Percentiles rank a stretch among this genome's conserved stretches.
phyloP scores from a whole-genome alignment of 768 basidiomycete genomes.

The Trametes sanguinea region DNA sequence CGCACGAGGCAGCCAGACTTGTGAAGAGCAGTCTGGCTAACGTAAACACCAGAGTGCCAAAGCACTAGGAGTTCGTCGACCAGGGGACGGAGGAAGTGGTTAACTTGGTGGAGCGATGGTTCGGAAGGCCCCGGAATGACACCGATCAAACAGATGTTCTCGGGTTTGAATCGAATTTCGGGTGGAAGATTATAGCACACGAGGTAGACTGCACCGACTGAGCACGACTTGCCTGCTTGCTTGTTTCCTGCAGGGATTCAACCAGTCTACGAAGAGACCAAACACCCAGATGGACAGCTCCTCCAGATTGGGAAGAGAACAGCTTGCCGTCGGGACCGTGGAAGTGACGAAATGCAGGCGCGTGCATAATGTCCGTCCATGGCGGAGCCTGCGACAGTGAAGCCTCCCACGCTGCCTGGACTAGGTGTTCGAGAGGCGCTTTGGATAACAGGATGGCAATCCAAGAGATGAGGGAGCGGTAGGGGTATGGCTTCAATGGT shows the following conservation, averaged over 20 bases:
- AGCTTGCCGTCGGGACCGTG: too few species aligned
- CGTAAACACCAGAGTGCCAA: slow-evolving; percentile 37
- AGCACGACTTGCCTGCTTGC: slow-evolving; percentile 8
- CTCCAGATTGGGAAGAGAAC: too few species aligned
- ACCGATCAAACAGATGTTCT: slow-evolving; percentile 44
- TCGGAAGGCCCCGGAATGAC: slow-evolving; percentile 45
- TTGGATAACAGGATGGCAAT: too few species aligned
- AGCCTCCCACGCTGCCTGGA: too few species aligned
- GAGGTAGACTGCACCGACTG: slow-evolving; percentile 9
- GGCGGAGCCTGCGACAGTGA: too few species aligned
- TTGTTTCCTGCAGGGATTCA: slow-evolving; percentile 18
- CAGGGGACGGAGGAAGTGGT: slow-evolving; percentile 41
- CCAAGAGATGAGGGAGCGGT: too few species aligned
- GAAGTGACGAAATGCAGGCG: too few species aligned
- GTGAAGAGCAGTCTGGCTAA: slow-evolving; percentile 29
- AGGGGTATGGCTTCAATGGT: too few species aligned
- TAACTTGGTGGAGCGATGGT: slow-evolving; percentile 37
- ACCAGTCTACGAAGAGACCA: not conserved
- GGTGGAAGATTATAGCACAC: slow-evolving; percentile 32
- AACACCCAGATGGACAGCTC: not conserved
- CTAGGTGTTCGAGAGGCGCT: too few species aligned
- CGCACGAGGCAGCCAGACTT: slow-evolving; percentile 32
- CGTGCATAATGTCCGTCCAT: too few species aligned
- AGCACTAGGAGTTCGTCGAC: slow-evolving; percentile 38
- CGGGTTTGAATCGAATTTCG: slow-evolving; percentile 21